phyloP scores from a whole-genome alignment of 805 yeast species.

The Metschnikowia corniflorae region DNA sequence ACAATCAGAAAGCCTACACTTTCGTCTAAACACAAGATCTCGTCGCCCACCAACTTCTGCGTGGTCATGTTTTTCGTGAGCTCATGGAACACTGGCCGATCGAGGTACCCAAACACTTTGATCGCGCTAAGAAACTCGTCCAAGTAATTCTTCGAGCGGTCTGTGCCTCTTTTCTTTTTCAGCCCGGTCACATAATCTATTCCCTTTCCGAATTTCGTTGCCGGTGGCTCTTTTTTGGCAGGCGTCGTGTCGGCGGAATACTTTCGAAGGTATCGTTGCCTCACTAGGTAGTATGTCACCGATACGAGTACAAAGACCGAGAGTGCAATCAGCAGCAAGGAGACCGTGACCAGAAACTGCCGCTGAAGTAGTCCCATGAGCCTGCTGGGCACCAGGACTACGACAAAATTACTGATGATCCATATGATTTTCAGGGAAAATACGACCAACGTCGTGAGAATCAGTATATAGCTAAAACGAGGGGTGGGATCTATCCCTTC shows the following conservation, averaged over 20 bases:
- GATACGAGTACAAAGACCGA: conserved; percentile 28
- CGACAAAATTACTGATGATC: conserved; percentile 15
- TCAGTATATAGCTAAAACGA: conserved; percentile 2
- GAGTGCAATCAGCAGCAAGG: conserved; percentile 45
- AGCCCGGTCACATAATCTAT: conserved; percentile 45
- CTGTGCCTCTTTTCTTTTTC: conserved; percentile 23
- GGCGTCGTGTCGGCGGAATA: conserved; percentile 46
- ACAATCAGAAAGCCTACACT: conserved; percentile 85
- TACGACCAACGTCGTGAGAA: conserved; percentile 5
- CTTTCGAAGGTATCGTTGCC: conserved; percentile 61
- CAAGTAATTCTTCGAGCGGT: conserved; percentile 57
- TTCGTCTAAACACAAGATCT: conserved; percentile 68
- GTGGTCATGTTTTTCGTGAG: conserved; percentile 90
- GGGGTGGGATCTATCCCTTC: background rate
- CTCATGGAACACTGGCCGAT: conserved; percentile 86
- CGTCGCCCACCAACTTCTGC: conserved; percentile 73
- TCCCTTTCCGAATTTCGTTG: conserved; percentile 38
- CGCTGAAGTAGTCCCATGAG: conserved; percentile 33
- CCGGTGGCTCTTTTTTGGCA: conserved; percentile 35
- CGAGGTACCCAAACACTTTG: conserved; percentile 90
- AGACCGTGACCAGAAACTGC: conserved; percentile 48
- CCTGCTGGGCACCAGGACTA: conserved; percentile 12
- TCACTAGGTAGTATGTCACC: conserved; percentile 44
- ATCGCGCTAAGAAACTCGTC: conserved; percentile 90
- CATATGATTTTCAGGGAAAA: conserved; percentile 21